Percentiles rank a stretch among this genome's conserved stretches.
Conservation (phyloP, 106 monocot species). For the Dioscorea zingiberensis region DNA sequence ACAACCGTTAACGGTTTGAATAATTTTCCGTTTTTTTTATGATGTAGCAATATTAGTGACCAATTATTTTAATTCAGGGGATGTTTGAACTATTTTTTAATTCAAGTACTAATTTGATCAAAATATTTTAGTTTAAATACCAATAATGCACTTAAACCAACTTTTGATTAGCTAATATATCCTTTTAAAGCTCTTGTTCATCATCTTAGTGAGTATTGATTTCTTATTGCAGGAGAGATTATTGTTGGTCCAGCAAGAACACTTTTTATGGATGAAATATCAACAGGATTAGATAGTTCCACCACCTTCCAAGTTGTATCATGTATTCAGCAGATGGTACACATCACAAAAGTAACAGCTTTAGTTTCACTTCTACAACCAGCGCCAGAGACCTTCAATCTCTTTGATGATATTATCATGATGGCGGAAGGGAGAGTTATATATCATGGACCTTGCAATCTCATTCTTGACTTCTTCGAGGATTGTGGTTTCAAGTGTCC, state of each 20-base stretch:
- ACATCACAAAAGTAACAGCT: slow-evolving; percentile 67
- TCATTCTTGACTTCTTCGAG: slow-evolving; percentile 56
- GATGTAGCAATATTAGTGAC: too few species aligned
- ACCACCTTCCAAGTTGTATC: slow-evolving; percentile 77
- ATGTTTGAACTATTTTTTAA: too few species aligned
- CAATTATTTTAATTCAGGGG: too few species aligned
- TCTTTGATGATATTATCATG: slow-evolving; percentile 85
- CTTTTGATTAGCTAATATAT: neutral
- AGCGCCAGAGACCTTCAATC: slow-evolving; percentile 74
- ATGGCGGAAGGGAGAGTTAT: slow-evolving; percentile 74
- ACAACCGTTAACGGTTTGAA: too few species aligned
- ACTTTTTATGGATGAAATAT: slow-evolving; percentile 97
- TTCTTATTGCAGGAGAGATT: slow-evolving; percentile 94
- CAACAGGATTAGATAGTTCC: slow-evolving; percentile 83
- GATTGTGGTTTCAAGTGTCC: slow-evolving; percentile 85
- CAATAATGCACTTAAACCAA: too few species aligned
- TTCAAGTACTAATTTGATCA: too few species aligned
- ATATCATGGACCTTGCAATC: slow-evolving; percentile 56
- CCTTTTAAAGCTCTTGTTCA: too few species aligned
- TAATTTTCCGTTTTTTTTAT: too few species aligned
- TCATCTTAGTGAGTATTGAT: too few species aligned
- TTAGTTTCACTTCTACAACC: slow-evolving; percentile 82
- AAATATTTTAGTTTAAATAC: too few species aligned
- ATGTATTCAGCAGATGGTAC: slow-evolving; percentile 70
- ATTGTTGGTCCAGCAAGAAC: slow-evolving; percentile 84